Base-by-base conservation (phyloP, 495 filamentous ascomycete genomes). In the Penicillium bialowiezense region DNA sequence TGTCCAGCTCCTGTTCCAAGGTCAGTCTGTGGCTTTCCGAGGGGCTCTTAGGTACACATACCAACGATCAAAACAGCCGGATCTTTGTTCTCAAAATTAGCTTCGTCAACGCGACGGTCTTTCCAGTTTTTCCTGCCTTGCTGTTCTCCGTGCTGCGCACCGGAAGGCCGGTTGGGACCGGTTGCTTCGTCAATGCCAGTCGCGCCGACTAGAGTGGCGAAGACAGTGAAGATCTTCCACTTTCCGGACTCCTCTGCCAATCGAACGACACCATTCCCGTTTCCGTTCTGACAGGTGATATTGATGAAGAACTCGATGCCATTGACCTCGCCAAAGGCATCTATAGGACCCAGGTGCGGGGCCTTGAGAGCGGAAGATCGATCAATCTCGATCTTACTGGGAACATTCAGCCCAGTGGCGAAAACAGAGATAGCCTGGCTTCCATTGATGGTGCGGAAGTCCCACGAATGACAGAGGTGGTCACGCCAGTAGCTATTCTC, bases 31-130 rank as follows among this genome's bases (percentile, higher is more conserved):
- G 24, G 37, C 4, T 7, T 24, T 15, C 13, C 12, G 21, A n/a
- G 9, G 8, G n/a, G 28, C 3, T 1, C 5, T 23, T 26, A 41
- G 12, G 18, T 10, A 24, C 41, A 65, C 75, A 54, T 74, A 84
- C 88, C 86, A 43, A 91, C 68, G 24, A 91, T 75, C 19, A 91
- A 56, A 2, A 89, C 87, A 0, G 75, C 75, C 0, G 86, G 86
- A 12, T 85, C 75, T 3, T 61, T 64, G 1, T 67, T 63, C 21
- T 76, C 57, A 33, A 81, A 84, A 13, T 85, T 75, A 1, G 55
- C 43, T 20, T 82, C 80, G 2, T 66, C 71, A n/a, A 67, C 65
- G 35, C 87, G 73, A 46, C 72, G 71, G 48, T 90, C 87, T 41
- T 72, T 67, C 88, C 88, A 90, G 51, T 86, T 90, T 55, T 19